phyloP scores from a whole-genome alignment of 352 stramenopile genomes.

The Phytopythium oedochilum region DNA sequence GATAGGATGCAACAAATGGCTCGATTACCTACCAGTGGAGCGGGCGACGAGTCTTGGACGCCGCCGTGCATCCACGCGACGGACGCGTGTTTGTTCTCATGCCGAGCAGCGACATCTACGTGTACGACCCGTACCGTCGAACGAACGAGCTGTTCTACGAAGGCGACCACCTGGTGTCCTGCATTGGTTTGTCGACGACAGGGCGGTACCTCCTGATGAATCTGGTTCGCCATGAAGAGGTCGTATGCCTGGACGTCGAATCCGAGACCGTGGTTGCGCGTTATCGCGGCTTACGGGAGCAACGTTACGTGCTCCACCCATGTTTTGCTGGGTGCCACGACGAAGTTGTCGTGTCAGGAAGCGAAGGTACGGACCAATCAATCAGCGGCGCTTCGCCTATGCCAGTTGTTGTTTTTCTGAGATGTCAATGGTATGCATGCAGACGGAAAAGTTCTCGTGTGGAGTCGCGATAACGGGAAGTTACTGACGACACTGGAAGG shows the following conservation, averaged over 20 bases:
- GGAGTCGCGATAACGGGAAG: constrained; percentile 50
- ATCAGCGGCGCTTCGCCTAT: too few relatives aligned
- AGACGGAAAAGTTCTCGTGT: constrained; percentile 62
- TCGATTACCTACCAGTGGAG: constrained; percentile 66
- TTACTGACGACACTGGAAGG: constrained; percentile 28
- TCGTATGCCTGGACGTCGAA: constrained; percentile 45
- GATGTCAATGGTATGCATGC: too few relatives aligned
- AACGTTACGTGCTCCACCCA: constrained; percentile 59
- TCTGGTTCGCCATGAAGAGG: constrained; percentile 54
- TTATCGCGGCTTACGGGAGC: constrained; percentile 49
- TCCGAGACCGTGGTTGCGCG: constrained; percentile 36
- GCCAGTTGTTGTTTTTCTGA: too few relatives aligned
- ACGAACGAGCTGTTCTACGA: constrained; percentile 56
- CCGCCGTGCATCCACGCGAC: constrained; percentile 48
- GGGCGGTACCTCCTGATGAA: constrained; percentile 57
- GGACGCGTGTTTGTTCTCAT: constrained; percentile 55
- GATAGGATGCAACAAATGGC: constrained; percentile 43
- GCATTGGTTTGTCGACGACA: constrained; percentile 36
- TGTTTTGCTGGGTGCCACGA: constrained; percentile 50
- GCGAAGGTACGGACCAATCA: constrained; percentile 46
- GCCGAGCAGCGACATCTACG: constrained; percentile 46
- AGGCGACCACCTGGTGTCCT: constrained; percentile 48
- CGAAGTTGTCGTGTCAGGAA: constrained; percentile 56
- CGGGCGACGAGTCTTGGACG: constrained; percentile 51
- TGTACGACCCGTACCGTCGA: constrained; percentile 56